phyloP scores from a whole-genome alignment of 208 protist genomes.

The Leishmania martiniquensis region DNA sequence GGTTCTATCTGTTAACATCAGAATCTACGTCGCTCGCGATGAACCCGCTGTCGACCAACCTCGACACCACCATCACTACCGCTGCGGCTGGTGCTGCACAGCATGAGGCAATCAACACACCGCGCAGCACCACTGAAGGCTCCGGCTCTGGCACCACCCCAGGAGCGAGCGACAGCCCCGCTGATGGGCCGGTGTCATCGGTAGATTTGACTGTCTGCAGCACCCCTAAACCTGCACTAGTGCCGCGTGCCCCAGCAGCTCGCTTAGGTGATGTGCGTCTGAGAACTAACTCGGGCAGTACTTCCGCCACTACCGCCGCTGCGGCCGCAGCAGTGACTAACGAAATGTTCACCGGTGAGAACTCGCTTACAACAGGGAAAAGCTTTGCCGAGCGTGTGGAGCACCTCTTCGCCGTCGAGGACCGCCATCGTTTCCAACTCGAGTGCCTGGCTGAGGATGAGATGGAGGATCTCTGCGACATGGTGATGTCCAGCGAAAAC shows the following conservation, averaged over 20 bases:
- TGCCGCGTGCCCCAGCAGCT: background rate
- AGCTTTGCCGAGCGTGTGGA: slow-evolving; percentile 20
- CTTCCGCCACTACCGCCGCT: background rate
- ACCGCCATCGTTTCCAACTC: slow-evolving; percentile 33
- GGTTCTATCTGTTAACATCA: background rate
- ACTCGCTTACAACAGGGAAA: slow-evolving; percentile 10
- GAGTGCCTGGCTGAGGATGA: slow-evolving; percentile 34
- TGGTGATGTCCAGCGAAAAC: slow-evolving; percentile 49
- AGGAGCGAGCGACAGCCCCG: slow-evolving; percentile 6
- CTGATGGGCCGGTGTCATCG: background rate
- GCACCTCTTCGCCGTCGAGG: slow-evolving; percentile 24
- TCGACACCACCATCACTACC: background rate
- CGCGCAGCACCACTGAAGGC: slow-evolving; percentile 24
- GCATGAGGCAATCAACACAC: background rate
- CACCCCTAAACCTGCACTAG: background rate
- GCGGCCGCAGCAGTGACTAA: background rate
- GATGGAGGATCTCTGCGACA: slow-evolving; percentile 46
- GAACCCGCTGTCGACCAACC: background rate
- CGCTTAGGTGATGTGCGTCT: background rate
- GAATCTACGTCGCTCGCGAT: background rate
- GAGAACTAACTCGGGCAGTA: background rate
- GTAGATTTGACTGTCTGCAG: background rate
- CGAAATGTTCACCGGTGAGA: background rate
- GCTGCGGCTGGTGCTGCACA: background rate
- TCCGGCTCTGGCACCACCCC: slow-evolving; percentile 14